These are phyloP conservation scores for Chaetomium fimeti DNA, from an alignment of 495 filamentous ascomycete species.

Conservation along the genomic window DNA sequence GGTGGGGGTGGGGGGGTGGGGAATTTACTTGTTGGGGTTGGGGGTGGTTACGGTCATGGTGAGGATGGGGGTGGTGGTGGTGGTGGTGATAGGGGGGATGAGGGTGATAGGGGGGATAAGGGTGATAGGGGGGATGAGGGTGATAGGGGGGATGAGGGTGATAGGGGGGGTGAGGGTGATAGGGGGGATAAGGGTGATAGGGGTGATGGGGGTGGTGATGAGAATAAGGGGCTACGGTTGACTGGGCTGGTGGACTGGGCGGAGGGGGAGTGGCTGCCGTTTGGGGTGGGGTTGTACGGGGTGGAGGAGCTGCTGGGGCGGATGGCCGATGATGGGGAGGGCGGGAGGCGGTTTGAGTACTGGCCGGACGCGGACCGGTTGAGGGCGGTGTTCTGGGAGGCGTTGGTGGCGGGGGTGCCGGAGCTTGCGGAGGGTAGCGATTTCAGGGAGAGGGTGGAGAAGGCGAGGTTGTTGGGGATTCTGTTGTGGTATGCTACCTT, in stretches of 20 bases:
- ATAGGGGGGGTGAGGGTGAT: conserved; percentile 23
- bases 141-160: conserved; percentile 19
- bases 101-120: neutral
- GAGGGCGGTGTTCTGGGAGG: conserved; percentile 49
- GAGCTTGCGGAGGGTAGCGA: conserved; percentile 31
- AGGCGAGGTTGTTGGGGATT: conserved; percentile 52
- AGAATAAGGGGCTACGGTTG: conserved; percentile 24
- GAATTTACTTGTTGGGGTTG: conserved; percentile 54
- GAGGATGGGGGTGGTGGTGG: neutral
- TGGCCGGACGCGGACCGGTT: conserved; percentile 43
- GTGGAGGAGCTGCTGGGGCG: conserved; percentile 55
- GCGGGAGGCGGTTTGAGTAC: conserved; percentile 39
- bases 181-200: neutral
- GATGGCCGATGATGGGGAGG: conserved; percentile 11
- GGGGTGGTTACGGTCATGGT: too few species aligned
- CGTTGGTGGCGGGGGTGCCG: conserved; percentile 39
- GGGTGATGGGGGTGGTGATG: neutral
- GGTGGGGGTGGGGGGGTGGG: conserved; percentile 36
- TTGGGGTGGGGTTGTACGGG: conserved; percentile 56
- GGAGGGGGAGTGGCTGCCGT: conserved; percentile 57
- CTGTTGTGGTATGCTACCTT: conserved; percentile 42
- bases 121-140: conserved; percentile 16
- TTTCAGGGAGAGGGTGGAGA: conserved; percentile 34
- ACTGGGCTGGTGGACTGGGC: conserved; percentile 61
- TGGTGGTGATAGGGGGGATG: neutral